A percentile compares a stretch with the other conserved stretches of the same genome.
Evolutionary conservation across 75 land plant species (phyloP).

Genomic region (Picea sitchensis): DNA sequence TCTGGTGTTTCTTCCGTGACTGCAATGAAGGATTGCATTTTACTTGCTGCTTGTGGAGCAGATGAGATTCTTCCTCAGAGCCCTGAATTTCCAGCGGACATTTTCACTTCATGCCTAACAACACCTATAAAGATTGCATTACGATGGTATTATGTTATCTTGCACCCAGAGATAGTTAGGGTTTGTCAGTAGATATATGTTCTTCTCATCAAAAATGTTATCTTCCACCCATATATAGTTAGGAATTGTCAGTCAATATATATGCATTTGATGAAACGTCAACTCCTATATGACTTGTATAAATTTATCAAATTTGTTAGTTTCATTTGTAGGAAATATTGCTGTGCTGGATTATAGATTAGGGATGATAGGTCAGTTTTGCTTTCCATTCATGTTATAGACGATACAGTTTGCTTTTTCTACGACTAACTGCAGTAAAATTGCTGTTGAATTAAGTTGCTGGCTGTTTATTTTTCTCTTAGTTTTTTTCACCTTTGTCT

Average conservation of each 20-base stretch:
- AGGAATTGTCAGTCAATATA: neutral
- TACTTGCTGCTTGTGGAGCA: constrained; percentile 96
- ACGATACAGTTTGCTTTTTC: neutral
- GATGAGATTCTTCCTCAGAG: constrained; percentile 97
- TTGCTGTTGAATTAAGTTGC: too few species aligned
- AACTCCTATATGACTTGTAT: neutral
- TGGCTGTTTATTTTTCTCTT: too few species aligned
- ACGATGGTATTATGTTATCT: constrained; percentile 55
- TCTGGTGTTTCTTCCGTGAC: constrained; percentile 36
- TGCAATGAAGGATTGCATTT: constrained; percentile 75
- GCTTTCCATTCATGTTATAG: neutral
- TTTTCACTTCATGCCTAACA: constrained; percentile 93
- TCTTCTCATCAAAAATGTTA: neutral
- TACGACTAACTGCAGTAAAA: neutral
- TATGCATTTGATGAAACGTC: neutral
- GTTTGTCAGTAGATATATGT: neutral
- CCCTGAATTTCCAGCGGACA: constrained; percentile 90
- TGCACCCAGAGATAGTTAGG: neutral
- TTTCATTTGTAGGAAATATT: too few species aligned
- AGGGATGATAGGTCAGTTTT: too few species aligned
- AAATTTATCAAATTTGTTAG: neutral
- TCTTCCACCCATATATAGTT: too few species aligned
- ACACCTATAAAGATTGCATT: constrained; percentile 97
- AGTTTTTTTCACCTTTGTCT: too few species aligned
- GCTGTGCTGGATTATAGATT: too few species aligned